Base-by-base conservation (phyloP, 2,329 filamentous ascomycete species). In the Colletotrichum eleusines region DNA sequence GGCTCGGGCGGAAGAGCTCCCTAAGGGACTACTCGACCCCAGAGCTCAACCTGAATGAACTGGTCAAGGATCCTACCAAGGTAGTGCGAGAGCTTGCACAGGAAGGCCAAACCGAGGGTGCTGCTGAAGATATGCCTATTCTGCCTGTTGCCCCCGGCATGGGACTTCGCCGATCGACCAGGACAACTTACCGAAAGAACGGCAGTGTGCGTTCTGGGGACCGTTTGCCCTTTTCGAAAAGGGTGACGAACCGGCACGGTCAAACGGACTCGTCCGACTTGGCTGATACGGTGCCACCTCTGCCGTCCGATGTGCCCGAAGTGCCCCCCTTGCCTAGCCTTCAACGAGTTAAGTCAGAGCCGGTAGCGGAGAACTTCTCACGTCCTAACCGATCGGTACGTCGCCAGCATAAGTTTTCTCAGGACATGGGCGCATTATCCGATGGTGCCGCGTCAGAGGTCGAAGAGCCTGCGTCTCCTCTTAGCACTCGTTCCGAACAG, bases 171-270 rank as follows among this genome's bases (percentile, higher is more conserved):
- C 89, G 96, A 72, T 98, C 96, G 16, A 99, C 94, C 26, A 89
- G 94, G 65, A 99, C 96, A 6, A 95, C 93, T 33, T 98, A 98
- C 80, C 87, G 95, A 76, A 94, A 90, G 76, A 87, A 93, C 69
- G 95, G 95, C 42, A 98, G 95, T 82, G 80, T 97, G 73, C 91
- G 92, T 61, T 93, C 91, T 74, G 92, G 93, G 31, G 92, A 96
- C 71, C 88, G 92, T 64, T 85, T 90, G 4, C 90, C 92, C 0
- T 92, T 94, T 74, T 92, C 93, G 1, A 94, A 93, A 80, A 89
- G 95, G 48, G 85, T 90, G 54, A 85, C 85, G 5, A 87, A 88
- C 53, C 89, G 89, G 69, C 87, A 89, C 31, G 83, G 86, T n/a
- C 91, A 92, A 23, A 85, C 85, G 26, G 69, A 72, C 42, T 70